These are phyloP conservation scores for Funneliformis caledonium DNA, from an alignment of 371 early-diverging fungal species.

Conservation along the genomic window DNA sequence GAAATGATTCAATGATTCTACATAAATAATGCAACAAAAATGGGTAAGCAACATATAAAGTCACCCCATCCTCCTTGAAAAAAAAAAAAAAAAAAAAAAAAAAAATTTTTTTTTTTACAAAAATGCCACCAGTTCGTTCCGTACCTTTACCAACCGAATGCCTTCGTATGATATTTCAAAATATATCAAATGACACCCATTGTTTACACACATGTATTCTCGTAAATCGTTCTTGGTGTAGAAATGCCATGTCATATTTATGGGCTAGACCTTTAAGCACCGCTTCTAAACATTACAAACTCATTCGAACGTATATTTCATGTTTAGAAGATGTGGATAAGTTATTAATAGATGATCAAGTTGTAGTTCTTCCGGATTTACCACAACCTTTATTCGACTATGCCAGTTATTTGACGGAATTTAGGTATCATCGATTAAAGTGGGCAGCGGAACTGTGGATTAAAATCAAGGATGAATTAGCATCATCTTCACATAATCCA, in stretches of 20 bases:
- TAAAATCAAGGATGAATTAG: background rate
- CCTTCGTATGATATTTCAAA: conserved; percentile 3
- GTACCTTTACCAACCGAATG: background rate
- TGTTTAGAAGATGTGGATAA: background rate
- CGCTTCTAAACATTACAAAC: background rate
- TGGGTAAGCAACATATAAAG: too few relatives aligned
- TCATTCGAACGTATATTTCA: background rate
- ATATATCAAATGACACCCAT: background rate
- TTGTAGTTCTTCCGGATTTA: background rate
- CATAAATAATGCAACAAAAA: too few relatives aligned
- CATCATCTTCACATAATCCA: background rate
- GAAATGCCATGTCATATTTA: background rate
- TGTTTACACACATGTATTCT: conserved; percentile 6
- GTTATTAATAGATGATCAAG: background rate
- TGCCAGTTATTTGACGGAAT: background rate
- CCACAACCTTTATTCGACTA: background rate
- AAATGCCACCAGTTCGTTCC: background rate
- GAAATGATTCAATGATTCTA: too few relatives aligned
- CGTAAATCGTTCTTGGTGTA: conserved; percentile 19
- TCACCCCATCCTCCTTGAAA: too few relatives aligned
- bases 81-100: too few relatives aligned
- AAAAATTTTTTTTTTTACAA: background rate
- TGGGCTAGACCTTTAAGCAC: conserved; percentile 23
- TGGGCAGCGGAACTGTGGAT: background rate
- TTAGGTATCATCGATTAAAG: background rate